Conservation (phyloP, 2,329 filamentous ascomycete species). For the Fusarium chuoi region DNA sequence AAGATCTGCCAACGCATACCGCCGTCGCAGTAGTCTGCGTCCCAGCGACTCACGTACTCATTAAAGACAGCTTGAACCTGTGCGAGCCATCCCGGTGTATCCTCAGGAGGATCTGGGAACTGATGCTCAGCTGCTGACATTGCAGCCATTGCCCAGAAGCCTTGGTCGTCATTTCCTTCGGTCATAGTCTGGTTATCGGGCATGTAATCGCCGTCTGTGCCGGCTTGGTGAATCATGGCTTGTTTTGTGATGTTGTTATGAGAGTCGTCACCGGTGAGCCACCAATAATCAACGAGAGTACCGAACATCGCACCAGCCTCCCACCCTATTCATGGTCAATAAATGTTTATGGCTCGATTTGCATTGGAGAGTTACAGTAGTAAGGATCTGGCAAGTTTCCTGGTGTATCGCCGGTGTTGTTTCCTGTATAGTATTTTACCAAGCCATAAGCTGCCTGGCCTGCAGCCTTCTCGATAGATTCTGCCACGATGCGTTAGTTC, state of each 20-base stretch:
- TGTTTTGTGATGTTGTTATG: conserved; percentile 71
- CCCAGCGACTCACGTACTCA: conserved; percentile 78
- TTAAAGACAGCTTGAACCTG: conserved; percentile 84
- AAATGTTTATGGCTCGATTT: conserved; percentile 35
- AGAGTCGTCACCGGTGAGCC: conserved; percentile 71
- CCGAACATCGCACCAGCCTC: conserved; percentile 78
- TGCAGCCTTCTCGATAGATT: conserved; percentile 61
- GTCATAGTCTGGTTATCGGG: conserved; percentile 71
- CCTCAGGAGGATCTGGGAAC: conserved; percentile 73
- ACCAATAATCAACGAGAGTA: conserved; percentile 77
- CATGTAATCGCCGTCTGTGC: conserved; percentile 71
- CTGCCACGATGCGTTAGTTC: conserved; percentile 44
- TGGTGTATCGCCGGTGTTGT: conserved; percentile 67
- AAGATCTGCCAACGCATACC: conserved; percentile 90
- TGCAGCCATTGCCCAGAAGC: conserved; percentile 87
- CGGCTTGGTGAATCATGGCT: conserved; percentile 69
- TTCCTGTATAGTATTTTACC: conserved; percentile 64
- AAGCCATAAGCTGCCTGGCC: conserved; percentile 59
- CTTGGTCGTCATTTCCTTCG: conserved; percentile 79
- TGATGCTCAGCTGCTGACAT: conserved; percentile 82
- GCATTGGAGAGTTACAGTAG: conserved; percentile 65
- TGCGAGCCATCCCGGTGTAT: conserved; percentile 77
- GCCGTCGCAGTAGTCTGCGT: conserved; percentile 71
- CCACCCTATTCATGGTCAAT: conserved; percentile 63
- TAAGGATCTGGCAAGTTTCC: conserved; percentile 70